Conservation (phyloP, 192 early-diverging fungal genomes). For the Paraglomus occultum region DNA sequence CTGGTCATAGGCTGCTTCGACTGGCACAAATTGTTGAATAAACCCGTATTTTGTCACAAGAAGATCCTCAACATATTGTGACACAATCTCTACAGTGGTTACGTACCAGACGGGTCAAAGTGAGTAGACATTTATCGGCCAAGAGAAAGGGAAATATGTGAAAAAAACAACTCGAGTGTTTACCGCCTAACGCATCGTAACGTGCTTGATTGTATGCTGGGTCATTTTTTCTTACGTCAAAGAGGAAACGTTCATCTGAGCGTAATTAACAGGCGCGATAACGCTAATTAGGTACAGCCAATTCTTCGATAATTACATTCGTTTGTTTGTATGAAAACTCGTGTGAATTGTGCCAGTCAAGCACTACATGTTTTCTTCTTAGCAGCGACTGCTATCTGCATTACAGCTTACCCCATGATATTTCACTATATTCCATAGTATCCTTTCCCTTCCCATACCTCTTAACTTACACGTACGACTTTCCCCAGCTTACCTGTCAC, state of each 20-base stretch:
- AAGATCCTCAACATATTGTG: constrained; percentile 24
- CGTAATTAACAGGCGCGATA: constrained; percentile 1
- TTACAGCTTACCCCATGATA: too few relatives aligned
- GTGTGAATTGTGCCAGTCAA: too few relatives aligned
- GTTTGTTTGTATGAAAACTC: too few relatives aligned
- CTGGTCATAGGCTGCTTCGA: too few relatives aligned
- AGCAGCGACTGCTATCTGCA: too few relatives aligned
- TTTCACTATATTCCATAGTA: too few relatives aligned
- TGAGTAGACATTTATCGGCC: background rate
- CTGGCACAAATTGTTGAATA: background rate
- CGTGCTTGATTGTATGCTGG: constrained; percentile 20
- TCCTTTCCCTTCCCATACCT: background rate
- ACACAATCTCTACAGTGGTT: constrained; percentile 9
- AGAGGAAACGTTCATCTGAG: constrained; percentile 10
- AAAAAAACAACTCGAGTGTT: constrained; percentile 8
- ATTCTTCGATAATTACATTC: too few relatives aligned
- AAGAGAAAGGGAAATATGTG: constrained; percentile 2
- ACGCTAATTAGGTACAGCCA: too few relatives aligned
- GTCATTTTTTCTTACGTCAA: constrained; percentile 19
- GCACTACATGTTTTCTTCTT: too few relatives aligned
- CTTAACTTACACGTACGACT: background rate
- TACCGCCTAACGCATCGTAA: constrained; percentile 26
- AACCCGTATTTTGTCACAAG: constrained; percentile 17
- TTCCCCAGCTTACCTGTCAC: constrained; percentile 9
- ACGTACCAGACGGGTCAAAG: background rate